These are phyloP conservation scores for Apiotrichum veenhuisii DNA, from an alignment of 1,284 basidiomycete genomes.

Conservation along the genomic window DNA sequence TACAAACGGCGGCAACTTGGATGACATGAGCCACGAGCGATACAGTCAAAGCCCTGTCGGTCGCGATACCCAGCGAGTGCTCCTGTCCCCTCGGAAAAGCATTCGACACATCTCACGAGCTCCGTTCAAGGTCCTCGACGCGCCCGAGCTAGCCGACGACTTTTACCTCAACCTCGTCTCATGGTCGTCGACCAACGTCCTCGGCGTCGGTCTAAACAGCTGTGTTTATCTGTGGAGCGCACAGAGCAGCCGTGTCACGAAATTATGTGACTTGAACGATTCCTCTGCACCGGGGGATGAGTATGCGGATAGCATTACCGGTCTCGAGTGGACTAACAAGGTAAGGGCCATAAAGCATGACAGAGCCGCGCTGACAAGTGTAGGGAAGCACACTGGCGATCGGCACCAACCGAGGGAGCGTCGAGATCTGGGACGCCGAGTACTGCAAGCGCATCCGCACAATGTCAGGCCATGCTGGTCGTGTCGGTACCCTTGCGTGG, in stretches of 20 bases:
- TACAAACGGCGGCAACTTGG: conserved; percentile 41
- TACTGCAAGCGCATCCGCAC: conserved; percentile 73
- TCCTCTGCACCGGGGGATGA: conserved; percentile 25
- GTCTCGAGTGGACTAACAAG: conserved; percentile 87
- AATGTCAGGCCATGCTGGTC: conserved; percentile 75
- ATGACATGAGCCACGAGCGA: conserved; percentile 67
- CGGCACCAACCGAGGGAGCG: conserved; percentile 78
- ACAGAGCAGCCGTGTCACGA: conserved; percentile 83
- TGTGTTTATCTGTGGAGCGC: conserved; percentile 98
- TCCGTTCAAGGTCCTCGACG: conserved; percentile 95
- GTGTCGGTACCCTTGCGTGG: conserved; percentile 93
- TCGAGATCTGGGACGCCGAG: conserved; percentile 94
- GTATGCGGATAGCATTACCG: conserved; percentile 67
- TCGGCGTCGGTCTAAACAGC: conserved; percentile 85
- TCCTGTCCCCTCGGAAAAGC: conserved; percentile 77
- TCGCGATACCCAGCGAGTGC: conserved; percentile 72
- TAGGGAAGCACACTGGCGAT: conserved; percentile 85
- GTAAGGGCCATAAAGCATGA: conserved; percentile 48
- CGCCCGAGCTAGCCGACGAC: conserved; percentile 93
- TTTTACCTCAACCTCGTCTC: conserved; percentile 98
- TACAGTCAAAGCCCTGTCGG: conserved; percentile 90
- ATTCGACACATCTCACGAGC: conserved; percentile 86
- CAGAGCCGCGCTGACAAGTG: conserved; percentile 4
- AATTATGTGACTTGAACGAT: conserved; percentile 74
- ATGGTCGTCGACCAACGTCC: conserved; percentile 91